Percentiles rank a stretch among this genome's conserved stretches.
Conservation (phyloP, 768 basidiomycete species). For the Termitomyces sp. region DNA sequence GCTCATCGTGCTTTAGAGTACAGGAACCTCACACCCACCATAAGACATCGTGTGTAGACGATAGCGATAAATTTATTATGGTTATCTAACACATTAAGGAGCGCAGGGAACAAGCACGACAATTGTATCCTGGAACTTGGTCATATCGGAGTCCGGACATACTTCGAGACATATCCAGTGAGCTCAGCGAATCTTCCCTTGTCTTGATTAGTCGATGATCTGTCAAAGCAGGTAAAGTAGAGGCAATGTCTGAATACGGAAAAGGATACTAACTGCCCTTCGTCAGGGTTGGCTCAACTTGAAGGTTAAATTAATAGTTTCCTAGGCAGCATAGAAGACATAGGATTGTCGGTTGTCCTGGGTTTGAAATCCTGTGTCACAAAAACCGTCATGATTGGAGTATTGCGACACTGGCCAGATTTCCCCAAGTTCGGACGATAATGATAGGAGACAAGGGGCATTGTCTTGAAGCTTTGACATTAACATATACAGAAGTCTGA, state of each 20-base stretch:
- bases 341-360: not conserved
- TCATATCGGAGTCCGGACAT: constrained; percentile 7
- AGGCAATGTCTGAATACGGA: too few species aligned
- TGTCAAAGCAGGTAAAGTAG: too few species aligned
- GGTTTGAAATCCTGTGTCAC: not conserved
- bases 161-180: not conserved
- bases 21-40: too few species aligned
- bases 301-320: too few species aligned
- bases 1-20: too few species aligned
- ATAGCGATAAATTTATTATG: too few species aligned
- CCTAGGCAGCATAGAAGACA: not conserved
- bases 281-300: too few species aligned
- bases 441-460: not conserved
- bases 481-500: not conserved
- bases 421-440: not conserved
- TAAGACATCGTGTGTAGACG: too few species aligned
- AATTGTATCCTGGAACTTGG: not conserved
- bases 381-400: too few species aligned
- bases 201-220: too few species aligned
- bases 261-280: not conserved
- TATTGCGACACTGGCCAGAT: not conserved
- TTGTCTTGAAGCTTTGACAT: not conserved
- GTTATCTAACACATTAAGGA: too few species aligned
- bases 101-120: too few species aligned
- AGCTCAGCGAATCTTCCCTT: not conserved